Evolutionary conservation across 2,329 filamentous ascomycete species (phyloP).

Genomic region (Cryphonectria japonica): DNA sequence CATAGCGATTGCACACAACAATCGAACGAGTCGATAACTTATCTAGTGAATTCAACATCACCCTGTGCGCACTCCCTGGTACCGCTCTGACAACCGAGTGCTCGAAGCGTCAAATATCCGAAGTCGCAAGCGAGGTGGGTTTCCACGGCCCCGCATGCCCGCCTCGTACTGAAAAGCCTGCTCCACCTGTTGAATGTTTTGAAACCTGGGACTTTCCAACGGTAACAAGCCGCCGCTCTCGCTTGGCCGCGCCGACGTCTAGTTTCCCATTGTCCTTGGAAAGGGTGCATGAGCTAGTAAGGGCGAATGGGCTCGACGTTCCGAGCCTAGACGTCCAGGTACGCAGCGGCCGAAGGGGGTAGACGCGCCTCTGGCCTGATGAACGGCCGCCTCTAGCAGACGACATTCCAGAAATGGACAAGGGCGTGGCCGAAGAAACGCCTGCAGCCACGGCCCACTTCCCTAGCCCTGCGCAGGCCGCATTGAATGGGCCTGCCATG

Average conservation of each 20-base stretch:
- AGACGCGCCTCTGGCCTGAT: constrained; percentile 17
- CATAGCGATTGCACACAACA: constrained; percentile 1
- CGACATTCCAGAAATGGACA: constrained; percentile 24
- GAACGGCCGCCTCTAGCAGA: constrained; percentile 18
- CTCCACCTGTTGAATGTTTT: constrained; percentile 18
- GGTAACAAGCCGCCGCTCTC: neutral
- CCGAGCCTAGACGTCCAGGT: constrained; percentile 13
- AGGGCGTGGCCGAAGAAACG: constrained; percentile 22
- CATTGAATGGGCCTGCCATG: constrained; percentile 25
- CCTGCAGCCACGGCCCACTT: constrained; percentile 29
- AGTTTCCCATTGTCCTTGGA: neutral
- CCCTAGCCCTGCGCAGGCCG: constrained; percentile 27
- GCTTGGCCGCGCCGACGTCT: neutral
- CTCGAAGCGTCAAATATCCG: constrained; percentile 21
- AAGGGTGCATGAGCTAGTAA: constrained; percentile 1
- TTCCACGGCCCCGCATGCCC: constrained; percentile 19
- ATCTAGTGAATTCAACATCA: neutral
- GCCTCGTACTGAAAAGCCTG: constrained; percentile 14
- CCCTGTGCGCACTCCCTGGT: neutral
- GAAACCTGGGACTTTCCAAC: constrained; percentile 11
- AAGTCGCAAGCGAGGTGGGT: constrained; percentile 19
- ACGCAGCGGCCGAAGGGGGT: neutral
- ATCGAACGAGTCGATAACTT: neutral
- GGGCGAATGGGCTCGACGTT: neutral
- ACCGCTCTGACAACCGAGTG: neutral